Percentiles rank a stretch among this genome's conserved stretches.
These are phyloP conservation scores for Solanum sitiens DNA, from an alignment of 257 asterid genomes.

Conservation along the genomic window DNA sequence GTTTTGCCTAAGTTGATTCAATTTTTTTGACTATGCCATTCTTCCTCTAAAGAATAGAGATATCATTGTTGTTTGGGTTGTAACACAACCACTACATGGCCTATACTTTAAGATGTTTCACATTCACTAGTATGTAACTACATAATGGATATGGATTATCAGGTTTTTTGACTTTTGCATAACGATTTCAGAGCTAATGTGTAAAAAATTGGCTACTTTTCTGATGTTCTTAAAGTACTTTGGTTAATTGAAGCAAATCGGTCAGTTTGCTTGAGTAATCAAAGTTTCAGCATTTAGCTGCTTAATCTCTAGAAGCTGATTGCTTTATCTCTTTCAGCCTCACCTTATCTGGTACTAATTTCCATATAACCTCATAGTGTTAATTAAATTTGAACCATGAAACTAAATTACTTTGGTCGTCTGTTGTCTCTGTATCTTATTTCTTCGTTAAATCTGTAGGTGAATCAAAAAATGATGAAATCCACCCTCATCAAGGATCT, in stretches of 20 bases:
- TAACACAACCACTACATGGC: neutral
- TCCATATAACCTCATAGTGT: neutral
- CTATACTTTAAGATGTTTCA: neutral
- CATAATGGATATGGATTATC: neutral
- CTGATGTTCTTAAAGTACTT: neutral
- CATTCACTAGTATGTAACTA: neutral
- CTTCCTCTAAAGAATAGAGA: neutral
- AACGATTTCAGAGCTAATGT: neutral
- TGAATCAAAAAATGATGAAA: slow-evolving; percentile 68
- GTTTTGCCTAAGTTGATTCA: neutral
- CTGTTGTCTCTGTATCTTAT: neutral
- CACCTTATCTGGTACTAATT: neutral
- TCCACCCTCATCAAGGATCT: neutral
- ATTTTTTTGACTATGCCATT: neutral
- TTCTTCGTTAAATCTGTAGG: slow-evolving; percentile 22
- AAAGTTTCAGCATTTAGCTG: neutral
- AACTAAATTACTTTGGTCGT: neutral
- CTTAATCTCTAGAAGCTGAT: neutral
- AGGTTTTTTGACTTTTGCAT: neutral
- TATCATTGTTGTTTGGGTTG: neutral
- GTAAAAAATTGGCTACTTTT: neutral
- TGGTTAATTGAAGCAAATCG: neutral
- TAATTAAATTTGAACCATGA: neutral
- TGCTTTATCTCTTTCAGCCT: neutral
- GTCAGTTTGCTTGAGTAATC: neutral